Percentiles rank a stretch among this genome's conserved stretches.
phyloP scores from a whole-genome alignment of 163 green algal species.

The Chlamydomonas reinhardtii region DNA sequence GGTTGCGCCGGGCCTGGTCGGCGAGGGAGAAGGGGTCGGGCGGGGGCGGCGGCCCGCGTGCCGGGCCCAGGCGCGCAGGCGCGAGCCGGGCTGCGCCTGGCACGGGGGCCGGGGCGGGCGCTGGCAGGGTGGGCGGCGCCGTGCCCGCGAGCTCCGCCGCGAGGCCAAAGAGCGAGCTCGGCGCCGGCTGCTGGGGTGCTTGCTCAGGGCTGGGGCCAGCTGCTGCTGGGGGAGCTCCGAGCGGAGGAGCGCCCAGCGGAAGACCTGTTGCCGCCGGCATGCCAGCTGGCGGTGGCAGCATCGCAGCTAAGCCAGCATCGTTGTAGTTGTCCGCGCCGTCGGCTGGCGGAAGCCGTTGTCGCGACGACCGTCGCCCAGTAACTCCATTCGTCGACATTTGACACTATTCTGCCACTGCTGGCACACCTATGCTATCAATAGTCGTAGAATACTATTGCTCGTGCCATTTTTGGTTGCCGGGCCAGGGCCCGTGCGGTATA shows the following conservation, averaged over 20 bases:
- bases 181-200: background rate
- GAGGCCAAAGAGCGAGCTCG: background rate
- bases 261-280: no score
- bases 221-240: no score
- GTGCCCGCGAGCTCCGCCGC: constrained; percentile 16
- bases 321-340: no score
- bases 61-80: constrained; percentile 7
- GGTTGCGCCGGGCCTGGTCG: background rate
- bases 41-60: background rate
- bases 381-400: no score
- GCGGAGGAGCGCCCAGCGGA: no score
- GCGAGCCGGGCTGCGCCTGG: background rate
- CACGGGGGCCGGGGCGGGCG: background rate
- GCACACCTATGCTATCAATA: background rate
- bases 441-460: background rate
- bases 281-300: no score
- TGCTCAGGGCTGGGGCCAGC: background rate
- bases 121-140: no score
- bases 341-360: background rate
- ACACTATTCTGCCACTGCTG: no score
- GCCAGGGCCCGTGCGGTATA: no score
- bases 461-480: no score
- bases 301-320: no score
- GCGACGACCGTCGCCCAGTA: background rate
- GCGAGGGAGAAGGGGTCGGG: constrained; percentile 3